These are phyloP conservation scores for Sporobolomyces phaffii DNA, from an alignment of 768 basidiomycete genomes.

Conservation along the genomic window DNA sequence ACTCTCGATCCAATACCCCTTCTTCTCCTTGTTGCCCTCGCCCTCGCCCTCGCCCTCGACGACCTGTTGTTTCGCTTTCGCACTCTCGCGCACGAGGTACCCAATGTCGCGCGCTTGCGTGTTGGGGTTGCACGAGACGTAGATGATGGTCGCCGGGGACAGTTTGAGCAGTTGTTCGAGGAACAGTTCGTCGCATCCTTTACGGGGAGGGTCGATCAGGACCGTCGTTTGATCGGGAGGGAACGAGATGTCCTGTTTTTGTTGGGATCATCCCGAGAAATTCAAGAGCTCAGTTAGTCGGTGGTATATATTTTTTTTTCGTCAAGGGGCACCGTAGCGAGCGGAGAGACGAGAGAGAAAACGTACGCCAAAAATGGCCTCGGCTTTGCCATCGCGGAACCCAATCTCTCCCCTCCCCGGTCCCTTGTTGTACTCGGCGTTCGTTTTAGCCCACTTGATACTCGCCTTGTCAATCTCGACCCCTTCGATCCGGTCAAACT, in stretches of 20 bases:
- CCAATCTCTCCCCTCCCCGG: slow-evolving; percentile 49
- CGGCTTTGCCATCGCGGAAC: slow-evolving; percentile 76
- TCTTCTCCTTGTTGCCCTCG: slow-evolving; percentile 46
- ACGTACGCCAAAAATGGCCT: slow-evolving; percentile 63
- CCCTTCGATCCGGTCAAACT: slow-evolving; percentile 72
- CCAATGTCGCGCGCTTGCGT: slow-evolving; percentile 64
- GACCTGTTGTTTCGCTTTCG: no score
- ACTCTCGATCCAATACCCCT: slow-evolving; percentile 70
- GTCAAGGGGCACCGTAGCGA: no score
- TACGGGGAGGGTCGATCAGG: slow-evolving; percentile 84
- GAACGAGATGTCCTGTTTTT: slow-evolving; percentile 49
- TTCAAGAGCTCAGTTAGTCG: no score
- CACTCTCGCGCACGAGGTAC: slow-evolving; percentile 55
- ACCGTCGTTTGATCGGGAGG: slow-evolving; percentile 63
- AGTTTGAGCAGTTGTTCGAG: slow-evolving; percentile 70
- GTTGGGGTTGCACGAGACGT: slow-evolving; percentile 40
- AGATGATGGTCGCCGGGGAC: slow-evolving; percentile 57
- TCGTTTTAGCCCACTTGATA: slow-evolving; percentile 47
- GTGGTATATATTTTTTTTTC: no score
- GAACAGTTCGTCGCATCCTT: slow-evolving; percentile 74
- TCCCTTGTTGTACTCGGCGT: slow-evolving; percentile 51
- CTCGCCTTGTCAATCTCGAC: slow-evolving; percentile 67
- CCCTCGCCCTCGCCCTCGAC: slow-evolving; percentile 47
- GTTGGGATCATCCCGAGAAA: no score
- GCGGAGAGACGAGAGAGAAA: slow-evolving; percentile 38